Conservation (phyloP, 1,284 basidiomycete genomes). For the Boletellus sp. region DNA sequence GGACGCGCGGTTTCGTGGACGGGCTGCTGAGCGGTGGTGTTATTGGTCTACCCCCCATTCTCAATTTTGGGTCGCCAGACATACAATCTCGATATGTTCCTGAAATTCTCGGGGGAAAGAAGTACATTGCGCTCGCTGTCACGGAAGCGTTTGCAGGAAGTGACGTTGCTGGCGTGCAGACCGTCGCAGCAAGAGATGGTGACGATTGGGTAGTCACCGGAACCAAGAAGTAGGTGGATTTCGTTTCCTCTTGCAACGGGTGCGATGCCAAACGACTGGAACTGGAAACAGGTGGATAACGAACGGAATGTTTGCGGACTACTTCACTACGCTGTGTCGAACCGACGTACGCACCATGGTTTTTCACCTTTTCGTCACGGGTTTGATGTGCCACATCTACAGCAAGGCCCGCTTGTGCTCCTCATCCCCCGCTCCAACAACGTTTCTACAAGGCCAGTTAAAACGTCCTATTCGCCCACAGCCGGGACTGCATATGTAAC, state of each 20-base stretch:
- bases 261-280: not conserved
- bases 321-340: conserved; percentile 75
- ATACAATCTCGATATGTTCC: conserved; percentile 71
- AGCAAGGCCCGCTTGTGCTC: conserved; percentile 85
- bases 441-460: conserved; percentile 89
- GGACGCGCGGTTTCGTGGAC: conserved; percentile 82
- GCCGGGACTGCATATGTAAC: conserved; percentile 91
- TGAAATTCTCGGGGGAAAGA: conserved; percentile 73
- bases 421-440: conserved; percentile 77
- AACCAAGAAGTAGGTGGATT: conserved; percentile 65
- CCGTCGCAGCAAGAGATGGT: conserved; percentile 81
- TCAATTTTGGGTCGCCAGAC: conserved; percentile 83
- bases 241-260: not conserved
- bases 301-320: conserved; percentile 80
- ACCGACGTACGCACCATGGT: conserved; percentile 46
- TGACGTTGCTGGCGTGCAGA: conserved; percentile 83
- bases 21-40: conserved; percentile 80
- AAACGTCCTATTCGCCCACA: conserved; percentile 82
- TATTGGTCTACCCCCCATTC: conserved; percentile 80
- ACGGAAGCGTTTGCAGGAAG: conserved; percentile 89
- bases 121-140: conserved; percentile 73
- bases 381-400: conserved; percentile 2
- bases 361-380: not conserved
- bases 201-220: conserved; percentile 85
- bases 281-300: conserved; percentile 77